Evolutionary conservation across 805 yeast genomes (phyloP), one percentile per base, ranked within the genome.

Genomic region (Wickerhamiella azymoides): DNA sequence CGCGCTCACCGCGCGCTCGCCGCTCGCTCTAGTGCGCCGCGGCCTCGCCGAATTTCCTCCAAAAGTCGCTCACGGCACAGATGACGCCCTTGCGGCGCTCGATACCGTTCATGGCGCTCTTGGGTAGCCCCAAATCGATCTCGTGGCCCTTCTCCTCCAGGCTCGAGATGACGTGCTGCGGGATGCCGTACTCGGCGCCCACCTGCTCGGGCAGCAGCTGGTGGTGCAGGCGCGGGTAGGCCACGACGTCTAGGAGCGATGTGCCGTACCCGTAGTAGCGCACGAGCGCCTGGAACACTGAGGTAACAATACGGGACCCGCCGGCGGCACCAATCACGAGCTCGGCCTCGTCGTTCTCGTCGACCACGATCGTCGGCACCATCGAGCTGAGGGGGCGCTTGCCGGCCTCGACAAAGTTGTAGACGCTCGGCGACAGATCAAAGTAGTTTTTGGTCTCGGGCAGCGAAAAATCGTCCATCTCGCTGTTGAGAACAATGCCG

Each of bases 391-490:
- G 66, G 1, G 98, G 97, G 50, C 97, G 69, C 54, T 80, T 82
- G 49, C 63, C 71, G 0, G 96, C 93, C 39, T 67, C 70, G 24
- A 86, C 74, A 57, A 74, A 83, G 61, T 89, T 89, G 67, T 72
- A 83, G 16, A 76, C 66, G 0, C 95, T 84, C 0, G 98, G 94
- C 9, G 76, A 73, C 41, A 89, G 71, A 21, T 79, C 81, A 62
- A 86, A 89, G 13, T 85, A 80, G 61, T 89, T 89, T 14, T 73
- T 67, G 7, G 70, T 65, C 13, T 73, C 68, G 1, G 92, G 86
- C 27, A 74, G 68, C 8, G 94, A 80, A 57, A 89, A 89, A 59
- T 89, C 97, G 62, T 89, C 96, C 96, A 89, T 88, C 61, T 89
- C 85, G 54, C 84, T 77, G 64, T 89, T 89, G 56, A 89, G 64